phyloP scores from a whole-genome alignment of 2,329 filamentous ascomycete species.

The Pyrenochaeta sp. region DNA sequence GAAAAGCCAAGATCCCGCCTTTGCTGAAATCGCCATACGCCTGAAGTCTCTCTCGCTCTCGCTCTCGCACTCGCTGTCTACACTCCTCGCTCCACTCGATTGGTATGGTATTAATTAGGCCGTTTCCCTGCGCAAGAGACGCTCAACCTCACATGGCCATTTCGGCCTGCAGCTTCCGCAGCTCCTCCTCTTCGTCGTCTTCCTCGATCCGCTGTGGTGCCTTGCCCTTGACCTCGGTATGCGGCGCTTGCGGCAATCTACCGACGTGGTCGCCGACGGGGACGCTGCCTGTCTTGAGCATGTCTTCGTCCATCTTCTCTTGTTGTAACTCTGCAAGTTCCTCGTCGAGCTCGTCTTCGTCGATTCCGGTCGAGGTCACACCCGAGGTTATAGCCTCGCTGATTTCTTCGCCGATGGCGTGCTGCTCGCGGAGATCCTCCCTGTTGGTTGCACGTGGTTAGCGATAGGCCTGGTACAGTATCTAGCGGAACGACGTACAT shows the following conservation, averaged over 20 bases:
- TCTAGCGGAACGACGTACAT: constrained; percentile 71
- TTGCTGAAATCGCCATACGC: constrained; percentile 28
- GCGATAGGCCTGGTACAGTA: not conserved
- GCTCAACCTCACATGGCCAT: constrained; percentile 81
- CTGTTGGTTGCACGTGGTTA: constrained; percentile 56
- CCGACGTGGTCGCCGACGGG: constrained; percentile 81
- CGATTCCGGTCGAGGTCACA: constrained; percentile 72
- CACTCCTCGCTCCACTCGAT: not conserved
- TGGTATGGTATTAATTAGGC: not conserved
- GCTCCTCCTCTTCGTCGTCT: constrained; percentile 94
- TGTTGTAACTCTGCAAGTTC: constrained; percentile 90
- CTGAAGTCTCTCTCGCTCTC: constrained; percentile 10
- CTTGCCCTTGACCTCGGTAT: constrained; percentile 62
- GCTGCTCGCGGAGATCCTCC: constrained; percentile 91
- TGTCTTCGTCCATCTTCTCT: constrained; percentile 89
- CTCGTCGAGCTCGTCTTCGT: constrained; percentile 85
- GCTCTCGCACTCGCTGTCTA: not conserved
- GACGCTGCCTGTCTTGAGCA: constrained; percentile 86
- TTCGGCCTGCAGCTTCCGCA: constrained; percentile 91
- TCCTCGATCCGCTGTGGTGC: constrained; percentile 61
- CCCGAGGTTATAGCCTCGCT: constrained; percentile 79
- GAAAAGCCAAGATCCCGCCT: constrained; percentile 14
- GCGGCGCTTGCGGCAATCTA: constrained; percentile 76
- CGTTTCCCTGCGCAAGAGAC: not conserved
- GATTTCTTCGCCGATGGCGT: constrained; percentile 92